These are phyloP conservation scores for Collybia mongolica DNA, from an alignment of 768 basidiomycete genomes.

Conservation along the genomic window DNA sequence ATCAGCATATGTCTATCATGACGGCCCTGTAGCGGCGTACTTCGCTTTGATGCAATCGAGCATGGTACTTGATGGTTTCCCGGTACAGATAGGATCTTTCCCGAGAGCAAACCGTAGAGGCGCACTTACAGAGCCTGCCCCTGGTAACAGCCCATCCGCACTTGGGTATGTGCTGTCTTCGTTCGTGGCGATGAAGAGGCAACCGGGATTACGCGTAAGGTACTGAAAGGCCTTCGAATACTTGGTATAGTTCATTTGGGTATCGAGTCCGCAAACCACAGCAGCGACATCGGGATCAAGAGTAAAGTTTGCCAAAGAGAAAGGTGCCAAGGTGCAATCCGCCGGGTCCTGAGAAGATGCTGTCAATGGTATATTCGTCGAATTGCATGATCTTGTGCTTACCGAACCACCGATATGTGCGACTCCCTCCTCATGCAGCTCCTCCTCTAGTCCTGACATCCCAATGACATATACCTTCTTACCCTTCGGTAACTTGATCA, in stretches of 20 bases:
- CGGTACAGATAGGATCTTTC: conserved; percentile 73
- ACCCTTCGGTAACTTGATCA: conserved; percentile 84
- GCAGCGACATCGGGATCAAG: conserved; percentile 82
- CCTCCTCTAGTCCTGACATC: conserved; percentile 88
- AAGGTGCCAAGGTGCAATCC: conserved; percentile 72
- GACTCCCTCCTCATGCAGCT: conserved; percentile 86
- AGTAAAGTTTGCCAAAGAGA: conserved; percentile 67
- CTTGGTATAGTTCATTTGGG: conserved; percentile 89
- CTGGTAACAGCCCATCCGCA: conserved; percentile 71
- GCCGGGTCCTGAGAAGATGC: conserved; percentile 64
- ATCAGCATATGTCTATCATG: conserved; percentile 5
- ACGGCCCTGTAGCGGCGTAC: conserved; percentile 24
- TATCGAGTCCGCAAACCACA: conserved; percentile 93
- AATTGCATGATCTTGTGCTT: conserved; percentile 21
- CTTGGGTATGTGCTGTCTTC: conserved; percentile 90
- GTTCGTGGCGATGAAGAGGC: conserved; percentile 88
- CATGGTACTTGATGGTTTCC: conserved; percentile 92
- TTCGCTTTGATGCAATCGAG: conserved; percentile 85
- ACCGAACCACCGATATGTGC: conserved; percentile 83
- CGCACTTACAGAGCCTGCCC: conserved; percentile 82
- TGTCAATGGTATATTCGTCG: neutral
- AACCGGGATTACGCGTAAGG: conserved; percentile 74
- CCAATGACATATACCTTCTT: conserved; percentile 98
- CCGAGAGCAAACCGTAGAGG: conserved; percentile 75
- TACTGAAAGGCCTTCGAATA: conserved; percentile 91